A percentile compares a stretch with the other conserved stretches of the same genome.
Evolutionary conservation across 1,284 basidiomycete species (phyloP).

Genomic region (Pisolithus thermaeus): DNA sequence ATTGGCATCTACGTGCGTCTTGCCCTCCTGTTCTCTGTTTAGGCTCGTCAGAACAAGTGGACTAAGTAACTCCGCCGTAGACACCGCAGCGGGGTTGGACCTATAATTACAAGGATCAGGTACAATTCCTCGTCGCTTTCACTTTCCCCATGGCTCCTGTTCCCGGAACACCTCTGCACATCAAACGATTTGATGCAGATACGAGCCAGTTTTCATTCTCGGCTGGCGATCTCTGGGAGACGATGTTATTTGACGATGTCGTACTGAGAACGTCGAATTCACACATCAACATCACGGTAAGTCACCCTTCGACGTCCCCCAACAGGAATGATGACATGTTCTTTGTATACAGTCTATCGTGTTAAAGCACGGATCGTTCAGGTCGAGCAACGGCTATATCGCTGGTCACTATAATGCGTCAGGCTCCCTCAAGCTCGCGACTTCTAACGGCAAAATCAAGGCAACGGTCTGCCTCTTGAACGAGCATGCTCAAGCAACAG

Average conservation of each 20-base stretch:
- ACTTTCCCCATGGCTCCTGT: constrained; percentile 23
- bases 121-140: constrained; percentile 29
- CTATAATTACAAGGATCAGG: constrained; percentile 4
- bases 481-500: constrained; percentile 10
- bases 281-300: constrained; percentile 28
- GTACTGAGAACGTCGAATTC: constrained; percentile 19
- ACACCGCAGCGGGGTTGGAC: constrained; percentile 11
- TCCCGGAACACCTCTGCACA: constrained; percentile 11
- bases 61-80: constrained; percentile 5
- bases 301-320: background rate
- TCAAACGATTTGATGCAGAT: constrained; percentile 29
- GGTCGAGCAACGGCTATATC: constrained; percentile 33
- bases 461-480: constrained; percentile 28
- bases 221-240: constrained; percentile 23
- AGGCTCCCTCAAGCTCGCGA: constrained; percentile 28
- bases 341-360: constrained; percentile 29
- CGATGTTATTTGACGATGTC: constrained; percentile 27
- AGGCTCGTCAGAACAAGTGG: background rate
- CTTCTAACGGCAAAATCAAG: constrained; percentile 35
- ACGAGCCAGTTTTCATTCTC: constrained; percentile 26
- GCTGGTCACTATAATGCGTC: constrained; percentile 36
- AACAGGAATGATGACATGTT: background rate
- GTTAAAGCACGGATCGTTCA: constrained; percentile 24
- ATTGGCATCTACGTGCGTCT: constrained; percentile 39
- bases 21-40: background rate